Evolutionary conservation across 495 filamentous ascomycete species (phyloP), one percentile per base, ranked within the genome.

Genomic region (Talaromyces trachyspermus): DNA sequence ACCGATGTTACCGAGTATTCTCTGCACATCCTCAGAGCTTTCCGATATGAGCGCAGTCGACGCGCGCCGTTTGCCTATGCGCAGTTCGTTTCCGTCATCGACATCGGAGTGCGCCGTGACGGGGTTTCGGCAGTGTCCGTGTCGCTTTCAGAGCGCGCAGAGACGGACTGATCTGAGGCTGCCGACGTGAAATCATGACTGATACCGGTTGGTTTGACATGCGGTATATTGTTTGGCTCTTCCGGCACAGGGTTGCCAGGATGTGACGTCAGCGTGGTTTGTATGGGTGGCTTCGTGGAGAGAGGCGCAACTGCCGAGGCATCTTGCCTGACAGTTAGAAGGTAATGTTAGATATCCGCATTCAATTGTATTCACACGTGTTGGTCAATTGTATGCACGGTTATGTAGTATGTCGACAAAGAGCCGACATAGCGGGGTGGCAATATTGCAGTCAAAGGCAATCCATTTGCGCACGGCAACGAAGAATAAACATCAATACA

Each of bases 11-110:
- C 66, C 56, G 51, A 72, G 48, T 30, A 95, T 76, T 49, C 83
- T 71, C 55, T 79, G 75, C 49, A 94, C 83, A 55, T 91, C 86
- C 18, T 80, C 74, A 0, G 84, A 75, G 60, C 77, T 86, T 57
- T 86, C 80, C 1, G 85, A 83, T 50, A 92, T 84, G 47, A 92
- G 70, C 6, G 80, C 69, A n/a, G 87, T 92, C 20, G 87, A 91
- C 8, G 86, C 87, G 47, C 87, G 84, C 43, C 85, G 76, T 44
- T 48, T 5, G 55, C 48, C 33, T 65, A 49, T 18, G n/a, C n/a
- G n/a, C n/a, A n/a, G n/a, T n/a, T n/a, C 27, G 27, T 22, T 25
- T 9, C 57, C 52, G 12, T 71, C 65, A 9, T 76, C 63, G n/a
- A 63, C 64, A 11, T 78, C 76, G 10, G 71, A 61, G 35, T 72